phyloP scores from a whole-genome alignment of 352 stramenopile genomes.

The Phytophthora foliorum region DNA sequence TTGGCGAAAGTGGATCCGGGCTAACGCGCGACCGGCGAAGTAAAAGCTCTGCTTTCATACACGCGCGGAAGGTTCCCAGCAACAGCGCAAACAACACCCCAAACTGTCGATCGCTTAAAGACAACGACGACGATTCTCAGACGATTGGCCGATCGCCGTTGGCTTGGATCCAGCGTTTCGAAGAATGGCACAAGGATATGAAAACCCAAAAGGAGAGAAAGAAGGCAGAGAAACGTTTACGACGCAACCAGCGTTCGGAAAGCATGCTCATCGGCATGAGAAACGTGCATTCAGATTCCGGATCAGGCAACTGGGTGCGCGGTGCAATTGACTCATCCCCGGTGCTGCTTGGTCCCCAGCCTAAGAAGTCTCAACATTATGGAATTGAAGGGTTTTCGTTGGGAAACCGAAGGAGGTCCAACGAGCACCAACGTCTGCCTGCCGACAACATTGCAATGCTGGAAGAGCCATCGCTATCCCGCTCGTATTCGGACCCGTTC shows the following conservation, averaged over 20 bases:
- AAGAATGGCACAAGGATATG: conserved; percentile 85
- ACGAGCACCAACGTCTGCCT: conserved; percentile 19
- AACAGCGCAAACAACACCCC: conserved; percentile 32
- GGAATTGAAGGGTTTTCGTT: conserved; percentile 40
- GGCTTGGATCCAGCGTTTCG: conserved; percentile 82
- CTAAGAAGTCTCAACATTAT: conserved; percentile 25
- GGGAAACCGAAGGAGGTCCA: conserved; percentile 38
- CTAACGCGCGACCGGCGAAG: conserved; percentile 60
- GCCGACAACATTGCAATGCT: conserved; percentile 31
- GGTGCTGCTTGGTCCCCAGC: conserved; percentile 23
- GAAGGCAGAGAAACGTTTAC: conserved; percentile 76
- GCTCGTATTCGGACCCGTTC: conserved; percentile 76
- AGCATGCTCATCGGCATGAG: conserved; percentile 31
- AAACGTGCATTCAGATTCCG: conserved; percentile 25
- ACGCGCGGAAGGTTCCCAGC: conserved; percentile 40
- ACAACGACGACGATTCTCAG: conserved; percentile 51
- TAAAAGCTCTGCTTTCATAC: conserved; percentile 77
- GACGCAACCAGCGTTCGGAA: conserved; percentile 52
- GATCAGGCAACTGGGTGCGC: conserved; percentile 21
- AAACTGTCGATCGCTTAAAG: conserved; percentile 15
- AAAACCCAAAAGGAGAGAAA: conserved; percentile 85
- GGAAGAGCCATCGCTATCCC: conserved; percentile 46
- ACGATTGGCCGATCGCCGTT: conserved; percentile 66
- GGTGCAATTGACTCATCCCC: conserved; percentile 43
- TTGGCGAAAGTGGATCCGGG: conserved; percentile 28